These are phyloP conservation scores for Candida sonorensis DNA, from an alignment of 805 yeast genomes.

Conservation along the genomic window DNA sequence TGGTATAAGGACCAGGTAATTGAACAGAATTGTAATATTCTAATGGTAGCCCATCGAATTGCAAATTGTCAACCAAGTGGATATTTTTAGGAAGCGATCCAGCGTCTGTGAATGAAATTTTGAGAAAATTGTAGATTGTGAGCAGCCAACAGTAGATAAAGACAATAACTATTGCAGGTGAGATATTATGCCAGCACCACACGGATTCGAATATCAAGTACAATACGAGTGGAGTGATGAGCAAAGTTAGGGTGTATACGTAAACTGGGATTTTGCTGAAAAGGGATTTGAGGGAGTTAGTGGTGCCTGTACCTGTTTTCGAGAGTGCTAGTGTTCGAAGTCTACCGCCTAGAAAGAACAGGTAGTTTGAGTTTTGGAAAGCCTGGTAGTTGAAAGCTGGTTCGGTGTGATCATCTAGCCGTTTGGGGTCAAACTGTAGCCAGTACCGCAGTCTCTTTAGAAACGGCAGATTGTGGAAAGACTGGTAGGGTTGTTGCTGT, in stretches of 20 bases:
- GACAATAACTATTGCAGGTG: constrained; percentile 49
- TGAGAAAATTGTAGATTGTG: constrained; percentile 40
- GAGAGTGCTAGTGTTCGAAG: constrained; percentile 35
- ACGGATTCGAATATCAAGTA: constrained; percentile 43
- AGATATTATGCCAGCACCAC: constrained; percentile 51
- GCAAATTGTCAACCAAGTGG: constrained; percentile 42
- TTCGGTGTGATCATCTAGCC: not conserved
- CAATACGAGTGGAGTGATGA: constrained; percentile 36
- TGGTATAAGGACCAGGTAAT: constrained; percentile 35
- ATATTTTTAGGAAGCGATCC: constrained; percentile 64
- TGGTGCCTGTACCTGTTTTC: too few relatives aligned
- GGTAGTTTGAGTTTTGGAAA: constrained; percentile 32
- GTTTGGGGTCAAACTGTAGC: constrained; percentile 7
- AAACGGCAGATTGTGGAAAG: too few relatives aligned
- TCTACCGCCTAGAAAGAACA: constrained; percentile 64
- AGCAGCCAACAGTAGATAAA: constrained; percentile 55
- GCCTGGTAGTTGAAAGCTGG: constrained; percentile 35
- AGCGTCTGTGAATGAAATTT: constrained; percentile 58
- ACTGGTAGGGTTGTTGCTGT: too few relatives aligned
- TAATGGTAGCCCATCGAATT: constrained; percentile 36
- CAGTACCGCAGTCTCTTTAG: constrained; percentile 1
- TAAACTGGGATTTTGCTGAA: constrained; percentile 7
- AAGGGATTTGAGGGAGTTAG: too few relatives aligned
- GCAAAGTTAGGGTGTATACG: constrained; percentile 5
- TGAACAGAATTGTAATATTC: constrained; percentile 49